These are phyloP conservation scores for Cymbopogon flexuosus DNA, from an alignment of 202 grass and related monocot species.

Conservation along the genomic window DNA sequence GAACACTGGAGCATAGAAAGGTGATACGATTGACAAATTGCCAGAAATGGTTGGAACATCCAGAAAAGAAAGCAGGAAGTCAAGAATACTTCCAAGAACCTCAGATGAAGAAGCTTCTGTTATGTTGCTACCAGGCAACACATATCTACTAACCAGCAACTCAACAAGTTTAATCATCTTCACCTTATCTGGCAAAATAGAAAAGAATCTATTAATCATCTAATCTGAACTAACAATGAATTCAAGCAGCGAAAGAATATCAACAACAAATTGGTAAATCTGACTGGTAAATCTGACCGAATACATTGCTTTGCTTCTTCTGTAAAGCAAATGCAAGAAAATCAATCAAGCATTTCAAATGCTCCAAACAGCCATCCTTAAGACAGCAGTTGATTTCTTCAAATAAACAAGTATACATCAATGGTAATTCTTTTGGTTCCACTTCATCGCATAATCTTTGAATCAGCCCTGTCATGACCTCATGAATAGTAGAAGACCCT, in stretches of 20 bases:
- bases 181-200: constrained; percentile 52
- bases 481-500: constrained; percentile 52
- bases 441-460: constrained; percentile 66
- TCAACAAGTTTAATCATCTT: constrained; percentile 52
- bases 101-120: constrained; percentile 37
- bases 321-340: constrained; percentile 66
- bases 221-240: constrained; percentile 21
- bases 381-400: constrained; percentile 54
- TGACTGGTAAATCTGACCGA: constrained; percentile 41
- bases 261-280: neutral
- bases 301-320: constrained; percentile 38
- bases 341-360: constrained; percentile 63
- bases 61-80: constrained; percentile 71
- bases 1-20: constrained; percentile 66
- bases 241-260: constrained; percentile 15
- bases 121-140: constrained; percentile 38
- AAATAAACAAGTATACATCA: constrained; percentile 66
- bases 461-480: constrained; percentile 62
- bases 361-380: constrained; percentile 47
- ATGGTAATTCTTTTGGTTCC: constrained; percentile 58
- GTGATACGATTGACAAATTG: constrained; percentile 46
- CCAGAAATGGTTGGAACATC: constrained; percentile 62
- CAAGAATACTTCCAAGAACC: constrained; percentile 65
- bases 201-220: constrained; percentile 5
- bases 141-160: constrained; percentile 55